A percentile compares a stretch with the other conserved stretches of the same genome.
Conservation (phyloP, 257 asterid genomes). For the Ocimum tenuiflorum region DNA sequence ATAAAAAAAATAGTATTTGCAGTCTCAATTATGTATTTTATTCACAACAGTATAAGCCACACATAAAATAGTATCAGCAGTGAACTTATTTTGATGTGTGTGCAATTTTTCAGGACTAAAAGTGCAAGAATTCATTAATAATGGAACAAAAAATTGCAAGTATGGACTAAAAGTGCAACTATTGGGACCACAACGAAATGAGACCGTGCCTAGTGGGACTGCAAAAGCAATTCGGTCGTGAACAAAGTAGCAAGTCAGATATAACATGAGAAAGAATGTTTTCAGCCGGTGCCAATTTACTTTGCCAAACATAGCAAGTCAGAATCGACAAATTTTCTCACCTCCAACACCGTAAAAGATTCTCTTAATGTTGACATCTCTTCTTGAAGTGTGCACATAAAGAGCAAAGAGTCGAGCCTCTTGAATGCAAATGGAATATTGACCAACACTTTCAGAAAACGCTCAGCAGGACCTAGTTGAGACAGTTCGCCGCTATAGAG, state of each 20-base stretch:
- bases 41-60: too few relatives aligned
- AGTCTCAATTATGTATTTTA: too few relatives aligned
- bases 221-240: too few relatives aligned
- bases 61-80: too few relatives aligned
- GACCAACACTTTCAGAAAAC: constrained; percentile 75
- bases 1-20: too few relatives aligned
- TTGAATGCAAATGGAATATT: constrained; percentile 78
- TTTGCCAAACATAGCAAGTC: background rate
- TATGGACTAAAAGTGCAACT: too few relatives aligned
- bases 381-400: constrained; percentile 74
- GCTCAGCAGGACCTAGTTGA: constrained; percentile 76
- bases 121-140: too few relatives aligned
- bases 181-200: too few relatives aligned
- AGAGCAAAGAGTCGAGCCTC: constrained; percentile 63
- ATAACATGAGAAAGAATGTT: background rate
- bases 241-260: background rate
- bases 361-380: constrained; percentile 48
- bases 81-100: too few relatives aligned
- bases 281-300: background rate
- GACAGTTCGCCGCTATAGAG: constrained; percentile 71
- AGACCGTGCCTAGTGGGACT: too few relatives aligned
- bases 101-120: too few relatives aligned
- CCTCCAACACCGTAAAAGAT: constrained; percentile 72
- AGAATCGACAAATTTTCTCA: constrained; percentile 22
- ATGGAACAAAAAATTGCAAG: too few relatives aligned